A percentile compares a stretch with the other conserved stretches of the same genome.
These are phyloP conservation scores for Boletellus emodensis DNA, from an alignment of 768 basidiomycete species.

Conservation along the genomic window DNA sequence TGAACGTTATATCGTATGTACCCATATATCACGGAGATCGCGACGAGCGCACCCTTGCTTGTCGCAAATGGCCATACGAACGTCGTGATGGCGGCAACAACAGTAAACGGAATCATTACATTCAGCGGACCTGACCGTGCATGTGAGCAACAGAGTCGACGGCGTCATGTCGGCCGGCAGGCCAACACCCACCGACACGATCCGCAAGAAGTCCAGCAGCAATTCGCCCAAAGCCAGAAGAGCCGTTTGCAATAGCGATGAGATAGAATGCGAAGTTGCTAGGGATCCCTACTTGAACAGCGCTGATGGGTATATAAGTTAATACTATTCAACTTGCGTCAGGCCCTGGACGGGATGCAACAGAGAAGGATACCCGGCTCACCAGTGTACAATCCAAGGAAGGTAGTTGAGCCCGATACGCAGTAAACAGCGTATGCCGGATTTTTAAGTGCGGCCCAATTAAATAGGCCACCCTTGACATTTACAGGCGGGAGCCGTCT, in stretches of 20 bases:
- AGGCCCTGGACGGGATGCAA: not conserved
- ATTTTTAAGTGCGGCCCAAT: slow-evolving; percentile 46
- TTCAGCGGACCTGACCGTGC: slow-evolving; percentile 53
- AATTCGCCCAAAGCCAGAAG: slow-evolving; percentile 60
- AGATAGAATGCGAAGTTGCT: slow-evolving; percentile 57
- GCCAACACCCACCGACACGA: slow-evolving; percentile 38
- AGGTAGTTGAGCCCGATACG: slow-evolving; percentile 50
- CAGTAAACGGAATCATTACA: slow-evolving; percentile 61
- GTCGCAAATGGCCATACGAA: slow-evolving; percentile 68
- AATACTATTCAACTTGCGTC: slow-evolving; percentile 39
- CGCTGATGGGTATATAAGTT: slow-evolving; percentile 63
- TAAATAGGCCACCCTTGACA: slow-evolving; percentile 55
- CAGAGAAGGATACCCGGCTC: slow-evolving; percentile 8
- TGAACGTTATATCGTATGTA: slow-evolving; percentile 23
- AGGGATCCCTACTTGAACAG: slow-evolving; percentile 46
- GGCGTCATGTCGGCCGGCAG: not conserved
- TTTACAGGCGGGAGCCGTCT: slow-evolving; percentile 54
- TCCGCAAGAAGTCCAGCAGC: slow-evolving; percentile 53
- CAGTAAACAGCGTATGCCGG: slow-evolving; percentile 54
- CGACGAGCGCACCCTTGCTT: slow-evolving; percentile 43
- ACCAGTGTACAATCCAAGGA: slow-evolving; percentile 71
- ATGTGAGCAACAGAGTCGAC: not conserved
- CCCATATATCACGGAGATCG: slow-evolving; percentile 63
- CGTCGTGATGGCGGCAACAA: slow-evolving; percentile 53
- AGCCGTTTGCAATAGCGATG: slow-evolving; percentile 64